Conservation (phyloP, 164 flowering plant species). For the Houttuynia cordata region DNA sequence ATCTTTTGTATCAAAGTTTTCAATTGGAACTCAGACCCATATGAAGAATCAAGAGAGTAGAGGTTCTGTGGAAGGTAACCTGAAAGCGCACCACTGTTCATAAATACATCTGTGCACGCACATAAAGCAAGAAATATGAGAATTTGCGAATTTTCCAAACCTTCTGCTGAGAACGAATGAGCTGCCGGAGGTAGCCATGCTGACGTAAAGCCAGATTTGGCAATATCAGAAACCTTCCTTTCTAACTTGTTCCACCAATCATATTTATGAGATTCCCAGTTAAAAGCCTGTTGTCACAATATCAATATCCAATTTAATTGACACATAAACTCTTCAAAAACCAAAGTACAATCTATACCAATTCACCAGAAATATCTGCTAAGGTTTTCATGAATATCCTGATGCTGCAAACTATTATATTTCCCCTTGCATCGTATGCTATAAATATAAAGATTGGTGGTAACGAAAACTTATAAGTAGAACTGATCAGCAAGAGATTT, state of each 20-base stretch:
- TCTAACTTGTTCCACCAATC: slow-evolving; percentile 89
- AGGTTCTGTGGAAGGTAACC: slow-evolving; percentile 92
- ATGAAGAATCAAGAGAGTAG: slow-evolving; percentile 65
- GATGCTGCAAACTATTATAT: not conserved
- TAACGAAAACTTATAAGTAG: not conserved
- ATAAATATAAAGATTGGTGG: not conserved
- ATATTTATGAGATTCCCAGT: slow-evolving; percentile 91
- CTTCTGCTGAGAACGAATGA: slow-evolving; percentile 75
- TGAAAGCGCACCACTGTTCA: slow-evolving; percentile 11
- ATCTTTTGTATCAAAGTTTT: slow-evolving; percentile 59
- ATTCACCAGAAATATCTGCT: not conserved
- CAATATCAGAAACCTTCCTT: slow-evolving; percentile 61
- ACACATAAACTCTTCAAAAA: not conserved
- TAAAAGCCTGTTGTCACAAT: slow-evolving; percentile 53
- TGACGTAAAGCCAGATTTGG: slow-evolving; percentile 81
- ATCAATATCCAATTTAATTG: not conserved
- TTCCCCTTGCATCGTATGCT: not conserved
- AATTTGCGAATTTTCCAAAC: slow-evolving; percentile 19
- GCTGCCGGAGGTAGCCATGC: slow-evolving; percentile 89
- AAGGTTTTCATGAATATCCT: not conserved
- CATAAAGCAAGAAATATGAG: slow-evolving; percentile 1
- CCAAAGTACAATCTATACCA: not conserved
- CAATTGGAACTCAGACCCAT: slow-evolving; percentile 69
- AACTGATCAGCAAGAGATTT: not conserved
- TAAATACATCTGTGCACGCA: not conserved